phyloP scores from a whole-genome alignment of 192 early-diverging fungal genomes.

The Mortierella alpina region DNA sequence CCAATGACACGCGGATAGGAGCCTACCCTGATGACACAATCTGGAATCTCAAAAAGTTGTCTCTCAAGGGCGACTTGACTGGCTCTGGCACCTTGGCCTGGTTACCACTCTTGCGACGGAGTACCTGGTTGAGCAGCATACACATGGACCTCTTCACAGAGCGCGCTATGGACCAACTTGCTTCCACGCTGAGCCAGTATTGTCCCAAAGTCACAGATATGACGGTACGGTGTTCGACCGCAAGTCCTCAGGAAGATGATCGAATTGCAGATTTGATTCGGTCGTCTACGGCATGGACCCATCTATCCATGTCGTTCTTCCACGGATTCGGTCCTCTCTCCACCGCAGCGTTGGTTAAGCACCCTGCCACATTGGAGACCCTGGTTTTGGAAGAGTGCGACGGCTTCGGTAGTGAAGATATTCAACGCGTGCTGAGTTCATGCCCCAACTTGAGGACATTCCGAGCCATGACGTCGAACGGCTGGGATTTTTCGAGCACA shows the following conservation, averaged over 20 bases:
- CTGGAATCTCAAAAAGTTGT: conserved; percentile 19
- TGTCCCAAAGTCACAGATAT: conserved; percentile 27
- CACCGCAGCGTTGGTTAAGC: conserved; percentile 21
- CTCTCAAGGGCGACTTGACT: conserved; percentile 32
- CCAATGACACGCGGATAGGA: neutral
- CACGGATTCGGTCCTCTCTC: conserved; percentile 38
- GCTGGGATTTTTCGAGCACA: conserved; percentile 26
- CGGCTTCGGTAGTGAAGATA: conserved; percentile 33
- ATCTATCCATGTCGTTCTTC: conserved; percentile 26
- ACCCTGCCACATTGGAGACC: conserved; percentile 21
- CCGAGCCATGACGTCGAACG: conserved; percentile 35
- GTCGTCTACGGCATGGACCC: conserved; percentile 12
- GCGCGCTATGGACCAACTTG: conserved; percentile 3
- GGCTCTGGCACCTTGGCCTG: conserved; percentile 25
- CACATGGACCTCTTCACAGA: conserved; percentile 17
- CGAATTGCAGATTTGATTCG: conserved; percentile 22
- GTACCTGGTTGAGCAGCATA: neutral
- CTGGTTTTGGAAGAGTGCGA: conserved; percentile 39
- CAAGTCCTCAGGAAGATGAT: conserved; percentile 25
- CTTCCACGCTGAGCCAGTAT: neutral
- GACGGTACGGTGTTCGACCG: conserved; percentile 25
- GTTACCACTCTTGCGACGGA: conserved; percentile 22
- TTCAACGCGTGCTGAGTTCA: conserved; percentile 25
- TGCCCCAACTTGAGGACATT: conserved; percentile 25
- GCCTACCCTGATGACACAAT: neutral